Conservation (phyloP, 129 eudicot genomes). For the Lactuca saligna region DNA sequence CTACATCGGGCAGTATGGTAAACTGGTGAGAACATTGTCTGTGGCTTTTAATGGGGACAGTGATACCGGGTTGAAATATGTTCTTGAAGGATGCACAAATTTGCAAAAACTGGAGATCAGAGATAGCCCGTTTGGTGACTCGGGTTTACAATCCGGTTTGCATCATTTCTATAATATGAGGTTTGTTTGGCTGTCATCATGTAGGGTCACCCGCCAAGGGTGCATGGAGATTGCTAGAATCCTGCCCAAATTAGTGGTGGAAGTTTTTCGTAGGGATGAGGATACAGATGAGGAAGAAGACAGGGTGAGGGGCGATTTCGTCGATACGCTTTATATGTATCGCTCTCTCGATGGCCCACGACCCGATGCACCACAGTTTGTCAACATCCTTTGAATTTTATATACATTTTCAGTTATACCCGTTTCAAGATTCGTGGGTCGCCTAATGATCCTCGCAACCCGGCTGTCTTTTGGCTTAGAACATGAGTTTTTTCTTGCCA, state of each 20-base stretch:
- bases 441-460: background rate
- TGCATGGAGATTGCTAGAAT: conserved; percentile 51
- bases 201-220: conserved; percentile 54
- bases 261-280: conserved; percentile 45
- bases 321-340: conserved; percentile 65
- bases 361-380: conserved; percentile 59
- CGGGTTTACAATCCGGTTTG: conserved; percentile 59
- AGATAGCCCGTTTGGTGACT: conserved; percentile 82
- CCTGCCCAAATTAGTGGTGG: conserved; percentile 60
- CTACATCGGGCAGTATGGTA: conserved; percentile 80
- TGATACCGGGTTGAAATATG: conserved; percentile 53
- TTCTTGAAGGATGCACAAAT: conserved; percentile 70
- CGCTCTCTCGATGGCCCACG: conserved; percentile 71
- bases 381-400: conserved; percentile 45
- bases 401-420: background rate
- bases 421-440: conserved; percentile 3
- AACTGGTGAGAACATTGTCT: conserved; percentile 62
- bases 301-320: conserved; percentile 44
- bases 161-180: conserved; percentile 76
- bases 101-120: conserved; percentile 78
- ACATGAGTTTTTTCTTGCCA: background rate
- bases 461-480: background rate
- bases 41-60: conserved; percentile 73
- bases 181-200: conserved; percentile 70
- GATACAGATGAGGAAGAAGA: conserved; percentile 25